These are phyloP conservation scores for Xerocomellus chrysenteron DNA, from an alignment of 768 basidiomycete species.

Conservation along the genomic window DNA sequence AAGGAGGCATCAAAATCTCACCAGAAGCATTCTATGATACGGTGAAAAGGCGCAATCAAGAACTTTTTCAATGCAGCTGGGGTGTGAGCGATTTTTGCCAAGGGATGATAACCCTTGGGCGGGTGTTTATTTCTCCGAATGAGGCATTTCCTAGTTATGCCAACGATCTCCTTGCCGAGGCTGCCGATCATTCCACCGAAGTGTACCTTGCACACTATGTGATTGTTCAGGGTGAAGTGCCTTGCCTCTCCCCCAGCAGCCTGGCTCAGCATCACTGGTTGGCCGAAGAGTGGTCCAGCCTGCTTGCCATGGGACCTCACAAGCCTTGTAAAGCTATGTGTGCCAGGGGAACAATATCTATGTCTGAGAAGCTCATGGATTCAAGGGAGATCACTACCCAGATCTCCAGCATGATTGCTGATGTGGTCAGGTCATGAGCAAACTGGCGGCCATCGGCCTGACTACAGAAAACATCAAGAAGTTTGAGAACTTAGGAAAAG, in stretches of 20 bases:
- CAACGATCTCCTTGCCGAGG: constrained; percentile 7
- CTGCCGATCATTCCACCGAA: constrained; percentile 6
- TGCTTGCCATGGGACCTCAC: neutral
- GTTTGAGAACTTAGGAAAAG: no score
- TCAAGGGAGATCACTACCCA: neutral
- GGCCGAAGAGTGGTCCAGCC: neutral
- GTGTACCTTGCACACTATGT: constrained; percentile 2
- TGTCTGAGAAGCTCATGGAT: neutral
- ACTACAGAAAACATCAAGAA: no score
- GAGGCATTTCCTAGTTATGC: constrained; percentile 2
- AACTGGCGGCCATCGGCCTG: no score
- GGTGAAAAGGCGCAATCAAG: neutral
- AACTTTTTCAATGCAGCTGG: constrained; percentile 2
- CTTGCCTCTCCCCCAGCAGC: neutral
- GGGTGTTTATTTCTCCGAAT: constrained; percentile 5
- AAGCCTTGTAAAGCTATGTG: neutral
- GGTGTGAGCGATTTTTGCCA: constrained; percentile 3
- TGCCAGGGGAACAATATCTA: neutral
- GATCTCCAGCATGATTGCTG: neutral
- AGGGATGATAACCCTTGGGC: constrained; percentile 5
- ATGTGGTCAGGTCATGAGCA: neutral
- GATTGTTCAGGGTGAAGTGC: neutral
- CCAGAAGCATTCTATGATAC: neutral
- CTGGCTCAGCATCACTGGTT: constrained; percentile 3
- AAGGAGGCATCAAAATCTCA: neutral